Evolutionary conservation across 805 yeast genomes (phyloP).

Genomic region (Zygosaccharomyces gambellarensis): DNA sequence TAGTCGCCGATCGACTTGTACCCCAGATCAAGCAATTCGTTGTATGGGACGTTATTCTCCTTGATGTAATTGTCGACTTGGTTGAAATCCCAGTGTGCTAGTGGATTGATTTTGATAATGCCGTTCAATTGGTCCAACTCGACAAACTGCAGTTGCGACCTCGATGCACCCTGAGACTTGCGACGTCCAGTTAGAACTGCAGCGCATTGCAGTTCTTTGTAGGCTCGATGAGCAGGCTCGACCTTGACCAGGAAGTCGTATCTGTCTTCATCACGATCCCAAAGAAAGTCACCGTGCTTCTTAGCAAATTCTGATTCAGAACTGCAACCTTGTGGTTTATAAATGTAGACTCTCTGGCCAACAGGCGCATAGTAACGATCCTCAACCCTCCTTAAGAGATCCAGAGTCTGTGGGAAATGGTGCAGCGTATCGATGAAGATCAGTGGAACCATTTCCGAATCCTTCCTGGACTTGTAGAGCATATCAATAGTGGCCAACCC

Average conservation of each 20-base stretch:
- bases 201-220: constrained; percentile 60
- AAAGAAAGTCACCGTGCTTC: constrained; percentile 68
- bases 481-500: constrained; percentile 87
- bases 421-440: constrained; percentile 87
- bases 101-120: constrained; percentile 81
- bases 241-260: constrained; percentile 89
- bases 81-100: constrained; percentile 74
- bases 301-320: constrained; percentile 59
- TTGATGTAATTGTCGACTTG: constrained; percentile 69
- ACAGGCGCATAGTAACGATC: constrained; percentile 42
- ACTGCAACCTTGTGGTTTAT: constrained; percentile 54
- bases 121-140: constrained; percentile 70
- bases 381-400: constrained; percentile 57
- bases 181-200: constrained; percentile 93
- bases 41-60: constrained; percentile 73
- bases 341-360: constrained; percentile 50
- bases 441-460: constrained; percentile 46
- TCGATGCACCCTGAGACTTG: constrained; percentile 81
- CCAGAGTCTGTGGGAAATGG: constrained; percentile 91
- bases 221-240: constrained; percentile 87
- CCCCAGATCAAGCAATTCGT: constrained; percentile 76
- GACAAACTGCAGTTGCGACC: constrained; percentile 64
- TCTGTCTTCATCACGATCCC: constrained; percentile 76
- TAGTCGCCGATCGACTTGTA: constrained; percentile 92
- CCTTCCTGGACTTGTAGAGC: constrained; percentile 47